A percentile compares a stretch with the other conserved stretches of the same genome.
These are phyloP conservation scores for Triticum timopheevii DNA, from an alignment of 176 grass and related monocot species.

Conservation along the genomic window DNA sequence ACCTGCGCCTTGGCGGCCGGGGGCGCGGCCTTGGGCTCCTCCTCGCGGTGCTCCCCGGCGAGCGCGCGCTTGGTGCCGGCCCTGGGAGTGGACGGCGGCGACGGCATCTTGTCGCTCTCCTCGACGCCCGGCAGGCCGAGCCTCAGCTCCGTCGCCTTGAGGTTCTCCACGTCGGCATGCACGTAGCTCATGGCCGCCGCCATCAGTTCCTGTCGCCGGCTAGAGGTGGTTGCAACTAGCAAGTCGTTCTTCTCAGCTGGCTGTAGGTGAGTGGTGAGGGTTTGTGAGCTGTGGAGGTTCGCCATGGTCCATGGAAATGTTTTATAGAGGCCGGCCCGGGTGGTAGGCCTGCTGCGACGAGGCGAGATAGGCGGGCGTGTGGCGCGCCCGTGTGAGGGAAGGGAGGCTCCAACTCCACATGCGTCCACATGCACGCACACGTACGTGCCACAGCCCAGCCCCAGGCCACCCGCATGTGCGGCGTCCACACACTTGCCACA, in stretches of 20 bases:
- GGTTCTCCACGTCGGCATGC: constrained; percentile 45
- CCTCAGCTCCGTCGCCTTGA: constrained; percentile 87
- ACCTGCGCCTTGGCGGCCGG: constrained; percentile 66
- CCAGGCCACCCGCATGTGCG: constrained; percentile 3
- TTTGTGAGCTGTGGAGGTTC: background rate
- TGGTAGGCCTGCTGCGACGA: too few relatives aligned
- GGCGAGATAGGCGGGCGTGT: background rate
- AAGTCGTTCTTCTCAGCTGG: background rate
- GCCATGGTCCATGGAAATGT: background rate
- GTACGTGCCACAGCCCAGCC: constrained; percentile 25
- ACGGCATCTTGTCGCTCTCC: background rate
- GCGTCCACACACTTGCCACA: background rate
- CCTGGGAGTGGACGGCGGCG: constrained; percentile 25
- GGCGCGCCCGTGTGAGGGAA: constrained; percentile 20
- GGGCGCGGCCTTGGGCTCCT: constrained; percentile 36
- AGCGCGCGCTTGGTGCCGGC: constrained; percentile 52
- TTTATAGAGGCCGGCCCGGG: constrained; percentile 28
- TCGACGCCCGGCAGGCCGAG: constrained; percentile 81
- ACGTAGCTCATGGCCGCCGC: constrained; percentile 37
- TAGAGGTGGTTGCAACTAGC: background rate
- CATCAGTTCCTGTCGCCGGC: constrained; percentile 29
- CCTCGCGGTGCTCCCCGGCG: background rate
- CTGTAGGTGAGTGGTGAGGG: background rate
- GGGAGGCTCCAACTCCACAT: background rate
- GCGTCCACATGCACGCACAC: constrained; percentile 11